Conservation (phyloP, 2,329 filamentous ascomycete species). For the Calonectria pteridis region DNA sequence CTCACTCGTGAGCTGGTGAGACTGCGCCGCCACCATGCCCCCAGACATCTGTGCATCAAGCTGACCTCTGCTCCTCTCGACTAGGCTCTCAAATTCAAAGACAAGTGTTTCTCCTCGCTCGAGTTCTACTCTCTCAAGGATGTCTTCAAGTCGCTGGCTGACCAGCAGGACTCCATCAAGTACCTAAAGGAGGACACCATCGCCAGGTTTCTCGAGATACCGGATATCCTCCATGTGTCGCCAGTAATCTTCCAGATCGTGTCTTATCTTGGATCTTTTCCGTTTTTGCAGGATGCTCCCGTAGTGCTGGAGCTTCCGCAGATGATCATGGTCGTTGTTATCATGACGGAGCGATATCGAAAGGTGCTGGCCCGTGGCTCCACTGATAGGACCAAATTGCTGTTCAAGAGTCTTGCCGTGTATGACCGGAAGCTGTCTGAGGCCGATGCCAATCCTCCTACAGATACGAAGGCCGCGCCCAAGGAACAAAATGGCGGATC, state of each 20-base stretch:
- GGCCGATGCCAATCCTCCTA: slow-evolving; percentile 15
- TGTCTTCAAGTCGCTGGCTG: slow-evolving; percentile 78
- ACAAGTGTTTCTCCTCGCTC: slow-evolving; percentile 77
- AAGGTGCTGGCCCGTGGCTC: slow-evolving; percentile 71
- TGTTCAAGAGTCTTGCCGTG: slow-evolving; percentile 80
- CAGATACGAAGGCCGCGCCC: not conserved
- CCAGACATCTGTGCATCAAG: slow-evolving; percentile 11
- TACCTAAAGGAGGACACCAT: slow-evolving; percentile 79
- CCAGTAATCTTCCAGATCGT: slow-evolving; percentile 79
- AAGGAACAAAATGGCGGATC: slow-evolving; percentile 29
- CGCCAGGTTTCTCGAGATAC: slow-evolving; percentile 79
- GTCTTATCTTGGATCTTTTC: slow-evolving; percentile 79
- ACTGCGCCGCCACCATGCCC: slow-evolving; percentile 25
- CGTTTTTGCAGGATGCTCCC: slow-evolving; percentile 78
- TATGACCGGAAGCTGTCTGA: slow-evolving; percentile 70
- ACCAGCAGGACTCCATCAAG: slow-evolving; percentile 69
- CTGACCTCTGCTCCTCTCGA: slow-evolving; percentile 28
- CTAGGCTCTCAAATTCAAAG: slow-evolving; percentile 73
- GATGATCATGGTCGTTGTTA: slow-evolving; percentile 78
- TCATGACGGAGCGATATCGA: slow-evolving; percentile 78
- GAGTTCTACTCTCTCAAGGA: slow-evolving; percentile 81
- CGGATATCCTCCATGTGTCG: slow-evolving; percentile 75
- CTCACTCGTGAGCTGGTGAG: slow-evolving; percentile 65
- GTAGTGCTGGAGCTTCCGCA: slow-evolving; percentile 77
- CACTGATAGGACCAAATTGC: slow-evolving; percentile 70